Evolutionary conservation across 192 early-diverging fungal genomes (phyloP).

Genomic region (Entomortierella beljakovae): DNA sequence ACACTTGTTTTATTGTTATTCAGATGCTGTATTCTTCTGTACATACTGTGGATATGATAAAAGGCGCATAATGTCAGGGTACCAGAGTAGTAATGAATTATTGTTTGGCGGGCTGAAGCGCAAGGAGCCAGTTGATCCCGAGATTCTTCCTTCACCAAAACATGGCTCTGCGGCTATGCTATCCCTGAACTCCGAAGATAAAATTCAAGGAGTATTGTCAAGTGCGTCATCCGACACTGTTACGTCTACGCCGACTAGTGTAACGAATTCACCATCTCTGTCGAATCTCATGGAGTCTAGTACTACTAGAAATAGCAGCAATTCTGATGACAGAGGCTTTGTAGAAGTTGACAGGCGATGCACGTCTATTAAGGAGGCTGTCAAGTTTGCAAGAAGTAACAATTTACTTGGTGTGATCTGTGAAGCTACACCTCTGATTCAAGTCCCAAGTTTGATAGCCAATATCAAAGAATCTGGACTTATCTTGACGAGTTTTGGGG

Average conservation of each 20-base stretch:
- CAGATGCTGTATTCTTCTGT: constrained; percentile 93
- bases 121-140: constrained; percentile 30
- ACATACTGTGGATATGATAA: constrained; percentile 80
- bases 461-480: constrained; percentile 94
- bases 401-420: constrained; percentile 95
- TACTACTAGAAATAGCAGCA: neutral
- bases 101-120: constrained; percentile 7
- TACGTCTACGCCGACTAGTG: constrained; percentile 16
- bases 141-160: constrained; percentile 30
- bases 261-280: constrained; percentile 6
- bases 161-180: constrained; percentile 22
- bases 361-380: constrained; percentile 91
- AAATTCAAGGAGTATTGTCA: constrained; percentile 7
- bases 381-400: constrained; percentile 91
- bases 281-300: constrained; percentile 1
- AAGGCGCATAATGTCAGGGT: neutral
- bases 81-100: neutral
- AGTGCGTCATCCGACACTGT: constrained; percentile 27
- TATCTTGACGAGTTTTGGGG: constrained; percentile 90
- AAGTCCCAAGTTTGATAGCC: constrained; percentile 91
- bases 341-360: constrained; percentile 58
- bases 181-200: neutral
- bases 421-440: constrained; percentile 87
- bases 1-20: neutral
- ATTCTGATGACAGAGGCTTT: constrained; percentile 6